These are phyloP conservation scores for Fibroporia radiculosa DNA, from an alignment of 768 basidiomycete species.

Conservation along the genomic window DNA sequence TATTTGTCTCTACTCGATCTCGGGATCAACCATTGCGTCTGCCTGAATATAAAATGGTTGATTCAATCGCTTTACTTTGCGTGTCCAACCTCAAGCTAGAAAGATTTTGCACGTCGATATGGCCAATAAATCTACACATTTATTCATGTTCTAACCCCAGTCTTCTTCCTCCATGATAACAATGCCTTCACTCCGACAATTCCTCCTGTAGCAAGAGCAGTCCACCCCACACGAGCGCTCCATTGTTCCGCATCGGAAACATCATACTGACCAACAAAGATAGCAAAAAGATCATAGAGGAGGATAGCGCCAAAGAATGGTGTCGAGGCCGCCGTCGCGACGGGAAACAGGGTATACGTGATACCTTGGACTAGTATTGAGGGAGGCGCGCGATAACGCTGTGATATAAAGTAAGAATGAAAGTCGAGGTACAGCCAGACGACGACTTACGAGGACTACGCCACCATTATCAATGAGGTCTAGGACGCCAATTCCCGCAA, in stretches of 20 bases:
- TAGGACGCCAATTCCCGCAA: slow-evolving; percentile 29
- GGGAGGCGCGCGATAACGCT: slow-evolving; percentile 16
- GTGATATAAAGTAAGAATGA: background rate
- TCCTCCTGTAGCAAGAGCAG: slow-evolving; percentile 12
- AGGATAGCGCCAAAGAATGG: slow-evolving; percentile 18
- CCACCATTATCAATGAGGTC: slow-evolving; percentile 25
- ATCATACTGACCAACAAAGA: slow-evolving; percentile 15
- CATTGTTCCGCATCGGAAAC: slow-evolving; percentile 14
- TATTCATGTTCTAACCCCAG: too few species aligned
- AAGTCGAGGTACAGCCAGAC: too few species aligned
- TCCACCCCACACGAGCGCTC: slow-evolving; percentile 19
- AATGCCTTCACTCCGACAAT: slow-evolving; percentile 16
- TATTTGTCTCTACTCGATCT: too few species aligned
- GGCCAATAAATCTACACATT: too few species aligned
- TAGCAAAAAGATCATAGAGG: slow-evolving; percentile 17
- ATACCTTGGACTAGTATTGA: slow-evolving; percentile 10
- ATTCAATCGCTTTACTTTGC: too few species aligned
- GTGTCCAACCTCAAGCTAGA: too few species aligned
- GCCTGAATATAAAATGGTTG: too few species aligned
- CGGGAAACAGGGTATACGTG: slow-evolving; percentile 14
- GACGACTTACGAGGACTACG: slow-evolving; percentile 15
- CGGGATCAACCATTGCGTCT: too few species aligned
- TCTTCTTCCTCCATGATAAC: background rate
- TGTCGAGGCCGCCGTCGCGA: slow-evolving; percentile 12
- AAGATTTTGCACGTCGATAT: too few species aligned